Evolutionary conservation across 257 asterid genomes (phyloP), one percentile per base, ranked within the genome.

Genomic region (Solanum sitiens): DNA sequence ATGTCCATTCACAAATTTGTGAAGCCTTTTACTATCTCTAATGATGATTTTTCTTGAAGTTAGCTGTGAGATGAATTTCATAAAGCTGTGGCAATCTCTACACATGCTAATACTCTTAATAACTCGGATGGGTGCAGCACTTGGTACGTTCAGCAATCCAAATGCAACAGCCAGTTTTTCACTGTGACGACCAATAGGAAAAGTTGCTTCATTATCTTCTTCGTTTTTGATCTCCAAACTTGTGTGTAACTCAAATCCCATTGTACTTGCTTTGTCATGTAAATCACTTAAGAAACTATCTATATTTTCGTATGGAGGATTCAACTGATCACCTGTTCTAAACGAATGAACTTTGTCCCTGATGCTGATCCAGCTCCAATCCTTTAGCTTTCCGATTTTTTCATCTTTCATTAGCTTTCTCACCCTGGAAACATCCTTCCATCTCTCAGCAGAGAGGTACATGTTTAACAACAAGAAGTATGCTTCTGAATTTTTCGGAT

Each of bases 311-410:
- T 86, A 83, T 20, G 74, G 89, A 47, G 65, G 89, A 47, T 84
- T 90, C 30, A 75, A 85, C 80, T 84, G 90, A 73, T 88, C 91
- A n/a, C 89, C 91, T 37, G 87, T 33, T 85, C 91, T 92, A 91
- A 96, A 96, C 0, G 98, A 88, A 88, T 93, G 87, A 86, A 95
- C 98, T 89, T 91, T 93, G 89, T 94, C 90, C 87, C 92, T 91
- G 39, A 95, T 92, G 92, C 90, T 95, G 42, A 95, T 92, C 99
- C 99, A 93, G 79, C 99, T 96, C 95, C 96, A 93, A 65, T 96
- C 98, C 63, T 65, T 88, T 9, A 93, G 21, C 86, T 91, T 94
- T 74, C 92, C 93, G 3, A 95, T 88, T 83, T 93, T 93, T 67
- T 90, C 95, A 23, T 93, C 95, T 89, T 89, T 93, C 94, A 95